Percentiles rank a stretch among this genome's conserved stretches.
Conservation (phyloP, 495 filamentous ascomycete genomes). For the Podospora pseudocomata region DNA sequence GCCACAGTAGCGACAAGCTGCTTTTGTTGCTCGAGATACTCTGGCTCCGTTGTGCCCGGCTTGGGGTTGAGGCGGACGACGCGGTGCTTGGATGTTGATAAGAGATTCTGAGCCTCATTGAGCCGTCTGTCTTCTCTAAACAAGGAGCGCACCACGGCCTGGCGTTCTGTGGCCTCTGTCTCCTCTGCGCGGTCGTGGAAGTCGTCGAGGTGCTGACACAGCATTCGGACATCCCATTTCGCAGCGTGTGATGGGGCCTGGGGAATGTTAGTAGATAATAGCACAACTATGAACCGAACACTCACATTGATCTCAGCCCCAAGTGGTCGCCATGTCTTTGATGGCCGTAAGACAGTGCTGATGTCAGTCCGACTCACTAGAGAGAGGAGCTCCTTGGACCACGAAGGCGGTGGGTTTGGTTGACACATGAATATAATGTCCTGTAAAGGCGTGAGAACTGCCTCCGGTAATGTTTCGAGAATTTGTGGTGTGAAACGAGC, state of each 20-base stretch:
- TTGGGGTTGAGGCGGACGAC: slow-evolving; percentile 72
- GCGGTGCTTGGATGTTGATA: slow-evolving; percentile 73
- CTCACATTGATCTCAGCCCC: slow-evolving; percentile 35
- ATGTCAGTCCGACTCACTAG: slow-evolving; percentile 82
- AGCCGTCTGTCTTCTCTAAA: slow-evolving; percentile 90
- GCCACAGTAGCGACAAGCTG: slow-evolving; percentile 79
- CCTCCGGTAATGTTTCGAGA: slow-evolving; percentile 80
- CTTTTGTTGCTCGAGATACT: slow-evolving; percentile 91
- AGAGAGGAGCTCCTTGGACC: slow-evolving; percentile 64
- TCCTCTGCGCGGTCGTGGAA: slow-evolving; percentile 42
- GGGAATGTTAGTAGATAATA: slow-evolving; percentile 5
- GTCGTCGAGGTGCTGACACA: slow-evolving; percentile 45
- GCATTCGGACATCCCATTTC: slow-evolving; percentile 67
- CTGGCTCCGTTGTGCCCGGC: slow-evolving; percentile 74
- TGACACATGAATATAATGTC: slow-evolving; percentile 83
- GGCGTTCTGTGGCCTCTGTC: slow-evolving; percentile 66
- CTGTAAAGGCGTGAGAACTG: slow-evolving; percentile 70
- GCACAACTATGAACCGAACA: background rate
- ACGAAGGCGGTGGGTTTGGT: slow-evolving; percentile 70
- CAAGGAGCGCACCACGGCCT: slow-evolving; percentile 73
- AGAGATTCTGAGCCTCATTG: slow-evolving; percentile 69
- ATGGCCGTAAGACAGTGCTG: slow-evolving; percentile 58
- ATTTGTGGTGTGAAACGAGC: slow-evolving; percentile 54
- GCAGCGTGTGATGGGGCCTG: slow-evolving; percentile 62
- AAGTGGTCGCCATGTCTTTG: slow-evolving; percentile 39